Evolutionary conservation across 768 basidiomycete genomes (phyloP), one percentile per base, ranked within the genome.

Genomic region (Phlebiopsis flavidoalba): DNA sequence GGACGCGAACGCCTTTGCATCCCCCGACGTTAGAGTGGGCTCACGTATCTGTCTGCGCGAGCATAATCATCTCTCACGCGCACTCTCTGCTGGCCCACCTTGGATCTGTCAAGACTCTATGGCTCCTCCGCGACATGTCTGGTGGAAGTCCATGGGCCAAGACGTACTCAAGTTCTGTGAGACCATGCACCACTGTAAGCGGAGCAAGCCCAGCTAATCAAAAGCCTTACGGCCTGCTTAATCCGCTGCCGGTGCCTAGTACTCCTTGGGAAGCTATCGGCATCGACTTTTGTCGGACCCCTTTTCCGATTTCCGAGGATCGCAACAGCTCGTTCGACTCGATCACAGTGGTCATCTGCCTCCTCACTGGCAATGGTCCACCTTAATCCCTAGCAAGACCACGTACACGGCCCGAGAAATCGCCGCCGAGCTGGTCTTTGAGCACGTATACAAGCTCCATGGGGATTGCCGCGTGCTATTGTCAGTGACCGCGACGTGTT

Each of bases 51-150:
- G n/a, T n/a, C n/a, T 69, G 1, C 40, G 70, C 0, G 77, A 78
- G 56, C n/a, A 63, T 72, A 0, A n/a, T 79, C 0, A 77, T 79
- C 0, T 60, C 60, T 0, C 74, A 78, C 33, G 76, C 75, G 0
- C 78, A 79, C 40, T 76, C 73, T 0, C 7, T 79, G 0, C 54
- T 79, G 1, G 78, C 76, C 0, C 79, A 79, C 52, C 57, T 79
- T 0, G 75, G 78, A 0, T 26, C 63, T 0, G 31, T 10, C 1
- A 79, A 78, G 57, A 79, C 76, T 0, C 15, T 77, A 0, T 37
- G 59, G 1, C 75, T 73, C 35, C 64, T 79, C 0, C 47, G 67
- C 5, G 69, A 76, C 22, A 74, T 7, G 71, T 77, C 0, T 79
- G 77, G 76, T 78, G 78, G 78, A 72, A 72, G n/a, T 58, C 66